These are phyloP conservation scores for Paramyrothecium roridum DNA, from an alignment of 2,329 filamentous ascomycete species.

Conservation along the genomic window DNA sequence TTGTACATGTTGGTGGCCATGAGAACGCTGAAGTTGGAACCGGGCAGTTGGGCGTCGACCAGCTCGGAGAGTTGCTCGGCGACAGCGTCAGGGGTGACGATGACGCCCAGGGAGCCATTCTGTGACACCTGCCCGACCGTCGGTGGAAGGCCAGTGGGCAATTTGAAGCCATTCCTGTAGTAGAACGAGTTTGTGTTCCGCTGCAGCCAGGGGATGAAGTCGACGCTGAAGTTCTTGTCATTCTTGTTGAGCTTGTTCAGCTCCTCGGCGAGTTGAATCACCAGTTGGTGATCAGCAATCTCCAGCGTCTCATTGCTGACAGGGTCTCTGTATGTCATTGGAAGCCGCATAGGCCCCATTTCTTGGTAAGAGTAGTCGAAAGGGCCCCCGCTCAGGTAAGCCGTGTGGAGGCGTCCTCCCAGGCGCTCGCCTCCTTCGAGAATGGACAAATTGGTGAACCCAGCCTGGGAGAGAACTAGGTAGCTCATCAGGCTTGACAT, in stretches of 20 bases:
- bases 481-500: conserved; percentile 63
- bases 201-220: conserved; percentile 64
- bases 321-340: conserved; percentile 46
- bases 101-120: conserved; percentile 37
- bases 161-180: conserved; percentile 42
- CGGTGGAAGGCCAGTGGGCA: conserved; percentile 50
- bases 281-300: conserved; percentile 61
- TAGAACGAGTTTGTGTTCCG: conserved; percentile 50
- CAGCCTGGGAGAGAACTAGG: conserved; percentile 45
- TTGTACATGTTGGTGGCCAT: conserved; percentile 40
- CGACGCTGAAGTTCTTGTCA: conserved; percentile 43
- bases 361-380: conserved; percentile 66
- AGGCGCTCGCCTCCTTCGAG: conserved; percentile 58
- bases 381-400: conserved; percentile 56
- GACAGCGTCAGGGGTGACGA: conserved; percentile 23
- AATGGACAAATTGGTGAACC: conserved; percentile 59
- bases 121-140: conserved; percentile 42
- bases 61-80: conserved; percentile 30
- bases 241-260: conserved; percentile 59
- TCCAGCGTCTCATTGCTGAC: conserved; percentile 53
- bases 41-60: conserved; percentile 30
- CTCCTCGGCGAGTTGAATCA: conserved; percentile 59
- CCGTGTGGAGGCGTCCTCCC: conserved; percentile 62
- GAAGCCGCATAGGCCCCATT: conserved; percentile 65
- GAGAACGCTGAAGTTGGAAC: conserved; percentile 28